Percentiles rank a stretch among this genome's conserved stretches.
Conservation (phyloP, 2,329 filamentous ascomycete genomes). For the Capronia americana region DNA sequence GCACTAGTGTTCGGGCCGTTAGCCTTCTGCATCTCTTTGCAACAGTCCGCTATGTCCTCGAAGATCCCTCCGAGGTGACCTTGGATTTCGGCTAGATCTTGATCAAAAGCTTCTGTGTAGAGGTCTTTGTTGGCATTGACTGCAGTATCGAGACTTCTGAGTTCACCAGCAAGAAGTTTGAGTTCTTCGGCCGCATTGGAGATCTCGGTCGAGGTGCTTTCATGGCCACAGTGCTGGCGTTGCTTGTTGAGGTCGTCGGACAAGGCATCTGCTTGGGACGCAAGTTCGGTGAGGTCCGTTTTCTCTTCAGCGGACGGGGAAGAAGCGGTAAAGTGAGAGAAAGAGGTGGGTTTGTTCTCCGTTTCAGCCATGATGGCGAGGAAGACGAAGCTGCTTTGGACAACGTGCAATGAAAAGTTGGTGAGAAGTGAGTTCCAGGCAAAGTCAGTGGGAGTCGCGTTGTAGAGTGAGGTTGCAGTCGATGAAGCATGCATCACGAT, state of each 20-base stretch:
- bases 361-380: background rate
- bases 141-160: conserved; percentile 35
- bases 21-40: conserved; percentile 36
- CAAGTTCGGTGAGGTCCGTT: conserved; percentile 19
- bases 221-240: conserved; percentile 32
- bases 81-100: conserved; percentile 38
- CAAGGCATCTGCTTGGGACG: conserved; percentile 31
- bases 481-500: background rate
- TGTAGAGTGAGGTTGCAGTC: too few species aligned
- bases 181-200: conserved; percentile 34
- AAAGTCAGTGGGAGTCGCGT: background rate
- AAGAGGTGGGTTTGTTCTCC: background rate
- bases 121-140: conserved; percentile 29
- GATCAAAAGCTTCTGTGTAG: conserved; percentile 38
- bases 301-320: background rate
- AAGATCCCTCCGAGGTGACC: conserved; percentile 36
- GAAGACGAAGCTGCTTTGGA: background rate
- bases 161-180: conserved; percentile 30
- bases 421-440: background rate
- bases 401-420: background rate
- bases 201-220: conserved; percentile 35
- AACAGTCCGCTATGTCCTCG: conserved; percentile 40
- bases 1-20: conserved; percentile 27
- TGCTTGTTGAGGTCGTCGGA: conserved; percentile 31
- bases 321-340: background rate